Base-by-base conservation (phyloP, 116 monocot species). In the Thalassia testudinum region DNA sequence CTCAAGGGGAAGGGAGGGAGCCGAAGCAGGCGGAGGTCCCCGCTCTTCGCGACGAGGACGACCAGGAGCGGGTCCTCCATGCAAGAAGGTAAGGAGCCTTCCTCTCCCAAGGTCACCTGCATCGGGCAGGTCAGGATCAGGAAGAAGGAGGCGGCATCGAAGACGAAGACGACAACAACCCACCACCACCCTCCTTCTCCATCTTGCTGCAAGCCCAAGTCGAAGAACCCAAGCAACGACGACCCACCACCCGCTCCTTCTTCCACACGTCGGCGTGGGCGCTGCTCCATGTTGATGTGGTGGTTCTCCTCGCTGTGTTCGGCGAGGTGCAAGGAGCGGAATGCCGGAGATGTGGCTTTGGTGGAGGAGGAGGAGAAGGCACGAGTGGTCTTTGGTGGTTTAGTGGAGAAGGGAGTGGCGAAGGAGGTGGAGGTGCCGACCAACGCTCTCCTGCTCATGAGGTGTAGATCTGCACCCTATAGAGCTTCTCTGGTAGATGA, bases 101-200 rank as follows among this genome's bases (percentile, higher is more conserved):
- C 82, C 0, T 92, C 86, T 25, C 92, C 92, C 23, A 86, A 86
- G 50, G 92, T 92, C 69, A 82, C 92, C 48, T 92, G 92, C 67
- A 92, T 92, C 44, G 92, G 92, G 44, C 86, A 92, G 61, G 91
- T 91, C 14, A 65, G 81, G 19, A 85, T 82, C 43, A 64, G 59
- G 27, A 80, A 75, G 65, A 75, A 62, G 25, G 75, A 59, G 56
- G 10, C 3, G 30, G 19, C 12, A 43, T 3, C 10, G 30, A 34
- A 3, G 6, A 34, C 10, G 30, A 34, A 10, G 10, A 10, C 30
- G 3, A 10, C 30, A 3, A 10, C 10, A 10, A 34, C 30, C 6
- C 30, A 10, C 3, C 3, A 10, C 30, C 30, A 1, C 6, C 6
- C 3, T 22, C 7, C 50, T 7, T 5, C n/a, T 12, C 47, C 47